These are phyloP conservation scores for Roridomyces roridus DNA, from an alignment of 768 basidiomycete species.

Conservation along the genomic window DNA sequence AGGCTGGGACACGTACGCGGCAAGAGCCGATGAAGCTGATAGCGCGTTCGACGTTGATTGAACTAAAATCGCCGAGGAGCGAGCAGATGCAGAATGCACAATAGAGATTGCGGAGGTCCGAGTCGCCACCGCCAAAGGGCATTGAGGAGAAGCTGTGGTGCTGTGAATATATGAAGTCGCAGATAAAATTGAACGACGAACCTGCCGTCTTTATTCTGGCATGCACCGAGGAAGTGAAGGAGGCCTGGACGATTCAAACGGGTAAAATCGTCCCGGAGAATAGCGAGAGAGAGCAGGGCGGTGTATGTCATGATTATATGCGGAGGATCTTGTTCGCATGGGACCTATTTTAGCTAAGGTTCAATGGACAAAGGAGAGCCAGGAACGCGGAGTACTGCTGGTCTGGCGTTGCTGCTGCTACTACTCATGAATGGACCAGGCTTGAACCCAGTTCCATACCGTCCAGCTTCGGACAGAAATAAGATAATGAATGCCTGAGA, in stretches of 20 bases:
- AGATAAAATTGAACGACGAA: constrained; percentile 38
- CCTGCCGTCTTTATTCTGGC: constrained; percentile 87
- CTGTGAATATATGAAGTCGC: background rate
- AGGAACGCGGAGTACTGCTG: too few relatives aligned
- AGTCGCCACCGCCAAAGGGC: constrained; percentile 64
- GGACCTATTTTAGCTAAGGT: too few relatives aligned
- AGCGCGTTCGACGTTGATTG: constrained; percentile 66
- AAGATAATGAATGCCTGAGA: background rate
- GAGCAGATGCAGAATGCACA: constrained; percentile 85
- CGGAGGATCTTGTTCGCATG: constrained; percentile 68
- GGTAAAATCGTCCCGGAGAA: constrained; percentile 84
- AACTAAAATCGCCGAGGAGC: constrained; percentile 82
- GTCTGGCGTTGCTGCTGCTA: constrained; percentile 1
- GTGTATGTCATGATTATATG: constrained; percentile 96
- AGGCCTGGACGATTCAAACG: constrained; percentile 73
- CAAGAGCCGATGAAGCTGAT: constrained; percentile 72
- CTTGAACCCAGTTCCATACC: constrained; percentile 71
- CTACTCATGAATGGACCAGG: constrained; percentile 76
- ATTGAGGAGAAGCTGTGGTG: constrained; percentile 75
- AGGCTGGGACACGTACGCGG: constrained; percentile 56
- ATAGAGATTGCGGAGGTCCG: constrained; percentile 84
- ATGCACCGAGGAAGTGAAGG: constrained; percentile 65
- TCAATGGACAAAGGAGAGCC: too few relatives aligned
- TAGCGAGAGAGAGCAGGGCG: constrained; percentile 80
- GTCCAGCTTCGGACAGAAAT: constrained; percentile 49